These are phyloP conservation scores for Coemansia sp. DNA, from an alignment of 371 early-diverging fungal species.

Conservation along the genomic window DNA sequence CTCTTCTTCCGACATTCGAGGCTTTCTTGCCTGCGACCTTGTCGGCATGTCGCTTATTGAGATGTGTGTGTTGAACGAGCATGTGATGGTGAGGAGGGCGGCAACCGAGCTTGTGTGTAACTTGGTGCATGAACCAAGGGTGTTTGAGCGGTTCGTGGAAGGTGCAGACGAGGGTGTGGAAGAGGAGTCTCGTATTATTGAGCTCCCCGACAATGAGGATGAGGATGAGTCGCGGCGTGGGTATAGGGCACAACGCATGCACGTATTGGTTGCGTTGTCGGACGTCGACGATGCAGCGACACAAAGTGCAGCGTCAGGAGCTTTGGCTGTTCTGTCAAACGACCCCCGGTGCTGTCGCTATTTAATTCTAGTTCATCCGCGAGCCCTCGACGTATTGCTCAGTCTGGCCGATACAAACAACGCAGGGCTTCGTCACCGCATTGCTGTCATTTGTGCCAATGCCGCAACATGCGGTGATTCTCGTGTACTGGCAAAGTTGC, in stretches of 20 bases:
- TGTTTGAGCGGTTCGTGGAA: slow-evolving; percentile 67
- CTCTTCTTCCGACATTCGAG: slow-evolving; percentile 46
- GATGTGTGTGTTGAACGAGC: slow-evolving; percentile 73
- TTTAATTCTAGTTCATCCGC: slow-evolving; percentile 45
- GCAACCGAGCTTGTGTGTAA: slow-evolving; percentile 93
- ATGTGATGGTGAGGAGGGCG: slow-evolving; percentile 82
- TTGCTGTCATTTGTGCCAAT: slow-evolving; percentile 32
- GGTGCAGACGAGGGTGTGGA: slow-evolving; percentile 27
- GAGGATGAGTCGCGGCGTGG: slow-evolving; percentile 8
- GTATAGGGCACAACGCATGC: slow-evolving; percentile 56
- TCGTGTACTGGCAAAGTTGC: slow-evolving; percentile 11
- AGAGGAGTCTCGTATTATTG: background rate
- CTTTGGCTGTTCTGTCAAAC: slow-evolving; percentile 73
- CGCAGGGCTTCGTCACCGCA: slow-evolving; percentile 22
- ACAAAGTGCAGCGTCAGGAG: slow-evolving; percentile 82
- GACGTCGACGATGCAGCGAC: slow-evolving; percentile 84
- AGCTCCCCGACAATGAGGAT: slow-evolving; percentile 31
- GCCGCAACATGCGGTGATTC: slow-evolving; percentile 29
- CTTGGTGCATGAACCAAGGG: slow-evolving; percentile 74
- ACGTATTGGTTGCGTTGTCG: slow-evolving; percentile 78
- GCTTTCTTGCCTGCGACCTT: slow-evolving; percentile 47
- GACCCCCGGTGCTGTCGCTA: slow-evolving; percentile 42
- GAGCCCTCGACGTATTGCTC: slow-evolving; percentile 28
- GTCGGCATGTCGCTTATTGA: slow-evolving; percentile 73
- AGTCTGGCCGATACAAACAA: slow-evolving; percentile 5